phyloP scores from a whole-genome alignment of 768 basidiomycete species.

The Suillus occidentalis region DNA sequence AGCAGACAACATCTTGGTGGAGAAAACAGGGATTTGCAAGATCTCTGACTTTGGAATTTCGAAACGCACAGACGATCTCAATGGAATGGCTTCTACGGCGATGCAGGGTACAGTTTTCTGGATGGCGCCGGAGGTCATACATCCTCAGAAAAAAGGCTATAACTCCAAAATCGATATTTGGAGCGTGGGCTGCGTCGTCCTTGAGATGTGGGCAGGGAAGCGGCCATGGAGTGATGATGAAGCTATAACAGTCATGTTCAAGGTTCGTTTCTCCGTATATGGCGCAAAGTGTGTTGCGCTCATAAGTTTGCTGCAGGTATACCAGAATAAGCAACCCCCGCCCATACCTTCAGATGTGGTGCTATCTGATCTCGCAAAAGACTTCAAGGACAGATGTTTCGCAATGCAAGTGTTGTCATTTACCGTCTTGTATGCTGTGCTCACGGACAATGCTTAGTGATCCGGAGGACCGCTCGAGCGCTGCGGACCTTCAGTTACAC shows the following conservation, averaged over 20 bases:
- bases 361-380: slow-evolving; percentile 72
- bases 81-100: slow-evolving; percentile 78
- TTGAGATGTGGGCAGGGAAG: slow-evolving; percentile 99
- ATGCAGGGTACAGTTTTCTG: slow-evolving; percentile 99
- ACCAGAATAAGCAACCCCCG: slow-evolving; percentile 80
- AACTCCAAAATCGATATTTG: slow-evolving; percentile 98
- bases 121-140: slow-evolving; percentile 98
- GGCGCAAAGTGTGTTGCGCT: background rate
- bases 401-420: slow-evolving; percentile 60
- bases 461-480: slow-evolving; percentile 79
- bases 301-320: slow-evolving; percentile 53
- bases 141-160: slow-evolving; percentile 86
- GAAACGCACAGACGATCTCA: slow-evolving; percentile 89
- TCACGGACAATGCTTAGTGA: slow-evolving; percentile 46
- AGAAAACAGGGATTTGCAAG: slow-evolving; percentile 89
- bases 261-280: slow-evolving; percentile 48
- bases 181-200: slow-evolving; percentile 97
- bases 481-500: slow-evolving; percentile 77
- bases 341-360: slow-evolving; percentile 85
- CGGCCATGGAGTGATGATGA: slow-evolving; percentile 93
- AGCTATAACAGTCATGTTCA: slow-evolving; percentile 90
- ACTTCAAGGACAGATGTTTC: slow-evolving; percentile 89
- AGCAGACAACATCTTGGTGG: slow-evolving; percentile 97
- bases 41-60: slow-evolving; percentile 99
- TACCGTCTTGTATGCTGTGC: background rate